A percentile compares a stretch with the other conserved stretches of the same genome.
These are phyloP conservation scores for Magnusiomyces tetraspermus DNA, from an alignment of 1,139 yeast species.

Conservation along the genomic window DNA sequence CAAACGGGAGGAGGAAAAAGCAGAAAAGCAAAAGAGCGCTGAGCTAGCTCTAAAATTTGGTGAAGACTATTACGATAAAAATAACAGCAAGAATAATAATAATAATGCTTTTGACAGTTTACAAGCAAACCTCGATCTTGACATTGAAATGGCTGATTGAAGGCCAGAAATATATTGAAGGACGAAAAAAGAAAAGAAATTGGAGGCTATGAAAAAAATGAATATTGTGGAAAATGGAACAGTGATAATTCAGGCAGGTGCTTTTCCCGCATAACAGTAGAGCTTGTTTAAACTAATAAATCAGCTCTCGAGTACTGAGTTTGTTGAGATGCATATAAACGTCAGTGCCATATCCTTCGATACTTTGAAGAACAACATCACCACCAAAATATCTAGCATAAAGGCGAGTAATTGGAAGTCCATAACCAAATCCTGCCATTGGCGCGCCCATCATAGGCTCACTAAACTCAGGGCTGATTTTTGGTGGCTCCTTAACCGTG, in stretches of 20 bases:
- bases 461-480: slow-evolving; percentile 42
- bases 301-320: slow-evolving; percentile 26
- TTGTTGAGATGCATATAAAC: slow-evolving; percentile 65
- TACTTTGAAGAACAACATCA: slow-evolving; percentile 62
- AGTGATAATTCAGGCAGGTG: background rate
- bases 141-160: background rate
- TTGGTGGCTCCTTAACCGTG: slow-evolving; percentile 58
- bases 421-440: slow-evolving; percentile 82
- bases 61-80: background rate
- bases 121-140: background rate
- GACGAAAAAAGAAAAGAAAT: background rate
- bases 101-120: no score
- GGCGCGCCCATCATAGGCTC: slow-evolving; percentile 52
- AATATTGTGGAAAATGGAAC: background rate
- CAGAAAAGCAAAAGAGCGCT: background rate
- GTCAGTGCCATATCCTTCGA: slow-evolving; percentile 84
- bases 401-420: slow-evolving; percentile 63
- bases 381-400: slow-evolving; percentile 79
- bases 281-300: slow-evolving; percentile 8
- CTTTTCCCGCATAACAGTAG: background rate
- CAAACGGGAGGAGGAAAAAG: background rate
- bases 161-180: background rate
- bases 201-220: background rate
- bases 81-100: background rate
- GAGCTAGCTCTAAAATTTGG: background rate